These are phyloP conservation scores for Nyssa sinensis DNA, from an alignment of 148 eudicot genomes.

Conservation along the genomic window DNA sequence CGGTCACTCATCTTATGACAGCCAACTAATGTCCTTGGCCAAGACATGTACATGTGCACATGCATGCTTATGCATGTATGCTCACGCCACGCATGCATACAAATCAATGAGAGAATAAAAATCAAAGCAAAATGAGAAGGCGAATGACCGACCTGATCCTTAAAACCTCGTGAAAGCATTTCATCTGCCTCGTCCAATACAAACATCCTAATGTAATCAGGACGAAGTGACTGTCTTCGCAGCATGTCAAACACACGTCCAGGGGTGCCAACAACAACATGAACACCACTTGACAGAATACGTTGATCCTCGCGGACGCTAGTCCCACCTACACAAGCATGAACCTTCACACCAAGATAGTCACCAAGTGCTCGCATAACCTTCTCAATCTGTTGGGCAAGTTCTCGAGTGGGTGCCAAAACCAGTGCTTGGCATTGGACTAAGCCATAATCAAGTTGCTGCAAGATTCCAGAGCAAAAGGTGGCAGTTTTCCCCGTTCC, in stretches of 20 bases:
- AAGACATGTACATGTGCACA: too few species aligned
- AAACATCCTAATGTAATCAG: conserved; percentile 39
- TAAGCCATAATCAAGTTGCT: conserved; percentile 34
- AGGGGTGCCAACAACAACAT: conserved; percentile 46
- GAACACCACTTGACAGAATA: conserved; percentile 34
- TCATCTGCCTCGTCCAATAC: conserved; percentile 42
- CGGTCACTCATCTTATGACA: too few species aligned
- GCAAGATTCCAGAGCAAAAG: conserved; percentile 39
- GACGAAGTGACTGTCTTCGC: conserved; percentile 32
- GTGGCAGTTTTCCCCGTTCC: conserved; percentile 43
- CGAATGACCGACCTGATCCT: conserved; percentile 41
- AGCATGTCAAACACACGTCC: conserved; percentile 44
- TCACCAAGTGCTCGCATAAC: conserved; percentile 45
- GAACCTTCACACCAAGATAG: conserved; percentile 41
- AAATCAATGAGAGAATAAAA: not conserved
- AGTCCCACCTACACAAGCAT: conserved; percentile 44
- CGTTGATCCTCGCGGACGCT: conserved; percentile 44
- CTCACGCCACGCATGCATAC: too few species aligned
- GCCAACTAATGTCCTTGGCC: too few species aligned
- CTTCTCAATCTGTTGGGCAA: conserved; percentile 43
- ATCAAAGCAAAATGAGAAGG: not conserved
- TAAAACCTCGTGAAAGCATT: conserved; percentile 41
- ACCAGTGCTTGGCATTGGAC: conserved; percentile 38
- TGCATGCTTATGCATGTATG: too few species aligned
- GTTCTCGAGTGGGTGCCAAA: conserved; percentile 37